phyloP scores from a whole-genome alignment of 768 basidiomycete species.

The Rhizopogon vulgaris region DNA sequence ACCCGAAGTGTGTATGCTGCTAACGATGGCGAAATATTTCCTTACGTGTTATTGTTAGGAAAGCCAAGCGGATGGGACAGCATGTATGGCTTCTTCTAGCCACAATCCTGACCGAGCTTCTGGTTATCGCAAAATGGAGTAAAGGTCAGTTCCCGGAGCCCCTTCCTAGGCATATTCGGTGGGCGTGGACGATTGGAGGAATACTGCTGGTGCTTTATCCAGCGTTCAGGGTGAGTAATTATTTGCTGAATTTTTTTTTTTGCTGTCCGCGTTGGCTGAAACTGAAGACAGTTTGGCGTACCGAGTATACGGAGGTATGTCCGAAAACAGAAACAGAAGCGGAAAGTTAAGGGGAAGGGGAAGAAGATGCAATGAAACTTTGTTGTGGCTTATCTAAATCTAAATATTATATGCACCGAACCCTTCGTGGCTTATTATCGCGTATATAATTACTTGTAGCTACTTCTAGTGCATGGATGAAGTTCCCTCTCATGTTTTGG shows the following conservation, averaged over 20 bases:
- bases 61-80: constrained; percentile 83
- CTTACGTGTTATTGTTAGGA: constrained; percentile 35
- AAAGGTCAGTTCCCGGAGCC: constrained; percentile 62
- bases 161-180: constrained; percentile 54
- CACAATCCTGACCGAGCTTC: constrained; percentile 76
- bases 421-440: too few relatives aligned
- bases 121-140: constrained; percentile 81
- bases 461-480: background rate
- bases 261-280: constrained; percentile 6
- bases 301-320: constrained; percentile 52
- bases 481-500: background rate
- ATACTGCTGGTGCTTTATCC: constrained; percentile 66
- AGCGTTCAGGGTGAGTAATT: constrained; percentile 47
- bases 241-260: background rate
- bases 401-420: background rate
- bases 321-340: constrained; percentile 26
- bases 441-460: background rate
- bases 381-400: background rate
- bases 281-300: constrained; percentile 51
- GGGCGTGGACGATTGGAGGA: constrained; percentile 60
- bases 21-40: background rate
- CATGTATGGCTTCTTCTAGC: constrained; percentile 84
- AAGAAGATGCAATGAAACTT: constrained; percentile 23
- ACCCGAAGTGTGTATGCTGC: constrained; percentile 55
- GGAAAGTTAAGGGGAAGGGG: constrained; percentile 17